Percentiles rank a stretch among this genome's conserved stretches.
These are phyloP conservation scores for Penicillium odoratum DNA, from an alignment of 495 filamentous ascomycete genomes.

Conservation along the genomic window DNA sequence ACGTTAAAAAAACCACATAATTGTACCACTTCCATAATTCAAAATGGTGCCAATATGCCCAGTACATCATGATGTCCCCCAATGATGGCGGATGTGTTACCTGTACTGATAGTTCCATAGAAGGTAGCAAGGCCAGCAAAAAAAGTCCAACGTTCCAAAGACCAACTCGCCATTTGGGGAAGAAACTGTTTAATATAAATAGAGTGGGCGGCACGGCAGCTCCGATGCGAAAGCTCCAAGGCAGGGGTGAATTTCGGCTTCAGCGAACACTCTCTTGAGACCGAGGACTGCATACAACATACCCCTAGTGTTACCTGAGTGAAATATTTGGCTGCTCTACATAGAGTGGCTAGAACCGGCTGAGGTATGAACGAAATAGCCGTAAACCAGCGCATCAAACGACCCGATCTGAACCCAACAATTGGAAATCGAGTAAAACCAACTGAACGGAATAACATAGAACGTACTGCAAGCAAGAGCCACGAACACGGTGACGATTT, in stretches of 20 bases:
- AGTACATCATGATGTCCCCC: constrained; percentile 59
- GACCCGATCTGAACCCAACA: constrained; percentile 54
- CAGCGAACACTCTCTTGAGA: constrained; percentile 51
- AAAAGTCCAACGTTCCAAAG: constrained; percentile 59
- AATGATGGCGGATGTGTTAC: constrained; percentile 55
- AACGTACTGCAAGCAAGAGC: constrained; percentile 50
- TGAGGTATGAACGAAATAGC: constrained; percentile 53
- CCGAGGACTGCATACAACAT: constrained; percentile 59
- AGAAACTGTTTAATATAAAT: constrained; percentile 47
- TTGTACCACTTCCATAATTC: constrained; percentile 59
- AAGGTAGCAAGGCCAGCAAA: constrained; percentile 35
- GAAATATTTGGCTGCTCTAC: constrained; percentile 53
- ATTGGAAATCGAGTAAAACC: constrained; percentile 57
- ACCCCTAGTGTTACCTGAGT: constrained; percentile 47
- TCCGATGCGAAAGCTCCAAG: constrained; percentile 57
- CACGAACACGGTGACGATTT: constrained; percentile 57
- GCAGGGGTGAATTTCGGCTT: constrained; percentile 50
- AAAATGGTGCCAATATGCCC: constrained; percentile 50
- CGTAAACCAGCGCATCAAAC: constrained; percentile 58
- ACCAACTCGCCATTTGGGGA: constrained; percentile 52
- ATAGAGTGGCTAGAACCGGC: constrained; percentile 43
- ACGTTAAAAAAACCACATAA: constrained; percentile 55
- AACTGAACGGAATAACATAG: constrained; percentile 54
- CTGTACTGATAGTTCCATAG: constrained; percentile 49
- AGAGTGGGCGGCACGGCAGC: constrained; percentile 48